phyloP scores from a whole-genome alignment of 495 filamentous ascomycete species.

The Hyaloscypha variabilis region DNA sequence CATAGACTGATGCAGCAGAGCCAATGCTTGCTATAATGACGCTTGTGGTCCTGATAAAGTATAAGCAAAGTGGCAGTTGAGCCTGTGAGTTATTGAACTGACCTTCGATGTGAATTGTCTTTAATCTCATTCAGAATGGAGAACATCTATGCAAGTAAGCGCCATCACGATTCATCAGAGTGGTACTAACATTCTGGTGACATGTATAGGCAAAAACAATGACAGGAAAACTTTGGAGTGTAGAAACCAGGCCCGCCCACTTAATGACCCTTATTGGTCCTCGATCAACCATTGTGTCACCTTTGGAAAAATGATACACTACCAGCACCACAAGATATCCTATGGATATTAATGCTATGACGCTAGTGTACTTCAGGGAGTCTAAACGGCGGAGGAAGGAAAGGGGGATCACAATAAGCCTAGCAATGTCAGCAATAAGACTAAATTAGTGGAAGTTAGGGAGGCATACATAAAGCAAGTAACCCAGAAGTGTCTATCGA shows the following conservation, averaged over 20 bases:
- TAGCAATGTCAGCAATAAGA: constrained; percentile 36
- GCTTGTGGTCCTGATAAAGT: constrained; percentile 65
- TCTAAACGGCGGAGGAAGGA: constrained; percentile 90
- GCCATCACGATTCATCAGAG: background rate
- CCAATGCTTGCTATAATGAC: constrained; percentile 87
- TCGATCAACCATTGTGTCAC: constrained; percentile 73
- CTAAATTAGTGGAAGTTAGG: background rate
- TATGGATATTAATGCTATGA: constrained; percentile 90
- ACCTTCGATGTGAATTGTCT: constrained; percentile 65
- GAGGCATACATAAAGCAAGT: constrained; percentile 86
- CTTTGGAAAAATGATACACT: constrained; percentile 81
- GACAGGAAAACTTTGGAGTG: constrained; percentile 85
- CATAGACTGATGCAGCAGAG: constrained; percentile 75
- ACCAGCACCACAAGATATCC: constrained; percentile 91
- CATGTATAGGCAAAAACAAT: constrained; percentile 99
- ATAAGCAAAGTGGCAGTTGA: background rate
- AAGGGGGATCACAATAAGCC: constrained; percentile 90
- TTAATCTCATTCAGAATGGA: constrained; percentile 94
- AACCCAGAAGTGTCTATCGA: constrained; percentile 95
- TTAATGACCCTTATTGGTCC: constrained; percentile 71
- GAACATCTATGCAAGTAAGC: constrained; percentile 76
- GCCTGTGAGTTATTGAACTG: background rate
- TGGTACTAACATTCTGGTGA: constrained; percentile 82
- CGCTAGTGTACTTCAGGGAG: constrained; percentile 94
- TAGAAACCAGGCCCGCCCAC: constrained; percentile 77